Percentiles rank a stretch among this genome's conserved stretches.
Conservation (phyloP, 2,329 filamentous ascomycete species). For the Cladosporium colombiae region DNA sequence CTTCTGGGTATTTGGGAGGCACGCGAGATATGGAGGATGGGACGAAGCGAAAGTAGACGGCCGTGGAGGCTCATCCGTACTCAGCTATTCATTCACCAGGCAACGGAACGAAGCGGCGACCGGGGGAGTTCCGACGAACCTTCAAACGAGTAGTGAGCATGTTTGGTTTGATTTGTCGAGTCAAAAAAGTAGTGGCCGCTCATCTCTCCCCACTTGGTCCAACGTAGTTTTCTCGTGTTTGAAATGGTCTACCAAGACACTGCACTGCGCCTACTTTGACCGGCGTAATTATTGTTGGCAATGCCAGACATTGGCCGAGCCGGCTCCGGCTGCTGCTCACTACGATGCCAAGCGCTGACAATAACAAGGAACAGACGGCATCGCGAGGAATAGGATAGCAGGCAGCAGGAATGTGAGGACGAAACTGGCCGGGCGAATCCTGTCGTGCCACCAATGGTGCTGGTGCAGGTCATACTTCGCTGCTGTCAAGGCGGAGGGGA, state of each 20-base stretch:
- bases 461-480: not conserved
- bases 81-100: not conserved
- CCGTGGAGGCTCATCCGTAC: not conserved
- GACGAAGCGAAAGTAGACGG: conserved; percentile 3
- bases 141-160: not conserved
- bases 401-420: conserved; percentile 6
- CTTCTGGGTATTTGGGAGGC: conserved; percentile 9
- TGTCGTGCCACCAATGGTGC: not conserved
- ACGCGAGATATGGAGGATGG: conserved; percentile 11
- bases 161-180: not conserved
- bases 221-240: conserved; percentile 14
- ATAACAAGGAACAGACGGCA: not conserved
- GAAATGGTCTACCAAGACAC: conserved; percentile 5
- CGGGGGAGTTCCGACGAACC: conserved; percentile 2
- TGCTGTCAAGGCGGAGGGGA: conserved; percentile 1
- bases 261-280: conserved; percentile 6
- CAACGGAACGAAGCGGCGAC: not conserved
- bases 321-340: conserved; percentile 4
- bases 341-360: conserved; percentile 8
- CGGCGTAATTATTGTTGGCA: not conserved
- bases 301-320: conserved; percentile 10
- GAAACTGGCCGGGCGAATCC: not conserved
- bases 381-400: not conserved
- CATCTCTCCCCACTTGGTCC: conserved; percentile 17
- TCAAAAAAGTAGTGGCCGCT: conserved; percentile 10